phyloP scores from a whole-genome alignment of 495 filamentous ascomycete genomes.

The Oidiodendron maius region DNA sequence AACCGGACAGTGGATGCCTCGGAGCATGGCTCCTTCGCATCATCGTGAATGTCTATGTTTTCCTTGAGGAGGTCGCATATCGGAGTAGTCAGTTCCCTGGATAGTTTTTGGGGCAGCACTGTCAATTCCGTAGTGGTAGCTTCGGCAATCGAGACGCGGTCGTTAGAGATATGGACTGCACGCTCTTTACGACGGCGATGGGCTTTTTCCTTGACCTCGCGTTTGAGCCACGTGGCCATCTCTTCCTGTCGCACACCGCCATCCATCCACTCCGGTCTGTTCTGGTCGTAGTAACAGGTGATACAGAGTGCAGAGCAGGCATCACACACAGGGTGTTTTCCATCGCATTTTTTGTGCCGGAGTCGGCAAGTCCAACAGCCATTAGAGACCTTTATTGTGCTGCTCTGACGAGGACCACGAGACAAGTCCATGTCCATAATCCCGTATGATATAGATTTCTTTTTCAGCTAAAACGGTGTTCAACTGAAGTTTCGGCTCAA shows the following conservation, averaged over 20 bases:
- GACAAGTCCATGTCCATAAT: constrained; percentile 2
- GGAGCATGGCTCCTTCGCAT: constrained; percentile 10
- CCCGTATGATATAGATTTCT: neutral
- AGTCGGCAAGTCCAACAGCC: constrained; percentile 55
- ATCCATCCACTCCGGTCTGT: constrained; percentile 55
- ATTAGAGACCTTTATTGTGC: constrained; percentile 30
- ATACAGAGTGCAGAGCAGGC: constrained; percentile 40
- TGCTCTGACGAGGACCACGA: constrained; percentile 12
- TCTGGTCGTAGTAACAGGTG: constrained; percentile 38
- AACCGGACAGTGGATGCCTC: constrained; percentile 7
- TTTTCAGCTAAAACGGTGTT: neutral
- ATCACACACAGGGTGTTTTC: constrained; percentile 37
- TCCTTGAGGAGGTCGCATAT: constrained; percentile 5
- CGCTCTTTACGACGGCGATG: constrained; percentile 28
- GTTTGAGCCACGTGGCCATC: constrained; percentile 42
- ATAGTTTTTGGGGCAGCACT: neutral
- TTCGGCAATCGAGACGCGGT: neutral
- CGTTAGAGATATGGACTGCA: constrained; percentile 3
- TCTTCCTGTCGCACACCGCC: constrained; percentile 40
- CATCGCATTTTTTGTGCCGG: constrained; percentile 51
- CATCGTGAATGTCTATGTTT: constrained; percentile 11
- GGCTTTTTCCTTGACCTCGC: constrained; percentile 42
- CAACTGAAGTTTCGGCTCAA: neutral
- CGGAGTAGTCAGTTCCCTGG: constrained; percentile 23
- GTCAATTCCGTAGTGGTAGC: constrained; percentile 4